These are phyloP conservation scores for Lentinula aciculospora DNA, from an alignment of 768 basidiomycete genomes.

Conservation along the genomic window DNA sequence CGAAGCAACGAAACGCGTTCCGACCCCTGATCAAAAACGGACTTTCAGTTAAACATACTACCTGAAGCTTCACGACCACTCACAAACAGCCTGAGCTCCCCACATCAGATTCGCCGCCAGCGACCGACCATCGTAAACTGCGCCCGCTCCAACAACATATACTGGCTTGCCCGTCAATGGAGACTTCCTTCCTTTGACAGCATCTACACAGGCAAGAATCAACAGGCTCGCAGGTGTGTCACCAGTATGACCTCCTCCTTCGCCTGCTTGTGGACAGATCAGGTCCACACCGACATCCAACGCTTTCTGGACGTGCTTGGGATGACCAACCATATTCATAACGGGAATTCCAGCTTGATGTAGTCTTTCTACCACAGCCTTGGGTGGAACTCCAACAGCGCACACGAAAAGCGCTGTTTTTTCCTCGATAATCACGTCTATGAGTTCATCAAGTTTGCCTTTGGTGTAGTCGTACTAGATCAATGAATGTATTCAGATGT, in stretches of 20 bases:
- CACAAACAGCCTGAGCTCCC: slow-evolving; percentile 86
- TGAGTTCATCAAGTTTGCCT: slow-evolving; percentile 75
- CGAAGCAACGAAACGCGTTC: slow-evolving; percentile 82
- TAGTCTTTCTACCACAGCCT: slow-evolving; percentile 70
- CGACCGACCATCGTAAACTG: slow-evolving; percentile 84
- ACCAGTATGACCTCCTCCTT: slow-evolving; percentile 84
- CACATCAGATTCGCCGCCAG: slow-evolving; percentile 84
- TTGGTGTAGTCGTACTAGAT: slow-evolving; percentile 82
- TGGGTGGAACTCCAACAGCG: slow-evolving; percentile 84
- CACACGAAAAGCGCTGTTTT: slow-evolving; percentile 86
- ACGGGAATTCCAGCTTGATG: slow-evolving; percentile 82
- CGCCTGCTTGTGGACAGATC: slow-evolving; percentile 92
- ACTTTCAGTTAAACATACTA: not conserved
- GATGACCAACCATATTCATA: slow-evolving; percentile 98
- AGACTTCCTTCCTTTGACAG: slow-evolving; percentile 68
- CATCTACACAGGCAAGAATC: slow-evolving; percentile 88
- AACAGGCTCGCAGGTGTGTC: slow-evolving; percentile 59
- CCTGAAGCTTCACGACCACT: slow-evolving; percentile 31
- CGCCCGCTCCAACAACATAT: slow-evolving; percentile 88
- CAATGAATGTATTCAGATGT: not conserved
- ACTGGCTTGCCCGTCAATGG: slow-evolving; percentile 80
- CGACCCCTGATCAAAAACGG: slow-evolving; percentile 49
- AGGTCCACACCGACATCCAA: slow-evolving; percentile 84
- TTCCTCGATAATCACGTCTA: slow-evolving; percentile 91
- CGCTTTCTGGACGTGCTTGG: slow-evolving; percentile 80